Percentiles rank a stretch among this genome's conserved stretches.
Evolutionary conservation across 2,329 filamentous ascomycete genomes (phyloP).

Genomic region (Venturia aucupariae): DNA sequence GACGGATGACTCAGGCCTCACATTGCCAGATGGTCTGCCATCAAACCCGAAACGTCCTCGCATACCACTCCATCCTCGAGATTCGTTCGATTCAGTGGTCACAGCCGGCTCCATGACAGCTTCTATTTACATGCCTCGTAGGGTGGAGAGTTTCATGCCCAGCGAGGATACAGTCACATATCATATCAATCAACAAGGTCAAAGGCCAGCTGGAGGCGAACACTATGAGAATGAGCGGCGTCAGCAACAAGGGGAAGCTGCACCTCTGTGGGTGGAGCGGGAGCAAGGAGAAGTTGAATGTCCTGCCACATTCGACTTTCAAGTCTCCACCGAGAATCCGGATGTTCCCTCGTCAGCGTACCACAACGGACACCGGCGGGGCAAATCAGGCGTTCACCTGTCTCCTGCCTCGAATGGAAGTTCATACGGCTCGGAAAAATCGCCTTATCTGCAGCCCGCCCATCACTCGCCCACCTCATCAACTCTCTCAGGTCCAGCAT

Average conservation of each 20-base stretch:
- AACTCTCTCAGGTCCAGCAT: neutral
- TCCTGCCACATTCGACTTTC: neutral
- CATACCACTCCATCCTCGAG: constrained; percentile 44
- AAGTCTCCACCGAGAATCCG: neutral
- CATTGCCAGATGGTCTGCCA: constrained; percentile 40
- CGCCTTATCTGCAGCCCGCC: neutral
- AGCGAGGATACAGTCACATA: constrained; percentile 70
- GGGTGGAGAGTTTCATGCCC: constrained; percentile 68
- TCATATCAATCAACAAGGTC: constrained; percentile 51
- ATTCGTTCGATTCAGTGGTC: constrained; percentile 58
- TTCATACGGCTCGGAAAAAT: neutral
- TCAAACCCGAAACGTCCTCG: constrained; percentile 38
- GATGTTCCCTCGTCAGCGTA: constrained; percentile 4
- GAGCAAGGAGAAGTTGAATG: neutral
- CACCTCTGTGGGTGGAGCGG: neutral
- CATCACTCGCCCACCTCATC: neutral
- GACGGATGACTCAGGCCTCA: constrained; percentile 56
- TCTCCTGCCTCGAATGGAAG: neutral
- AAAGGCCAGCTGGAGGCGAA: constrained; percentile 34
- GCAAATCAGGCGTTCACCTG: neutral
- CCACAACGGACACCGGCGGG: constrained; percentile 6
- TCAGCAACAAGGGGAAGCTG: neutral
- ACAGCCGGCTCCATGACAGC: constrained; percentile 49
- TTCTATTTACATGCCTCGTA: constrained; percentile 56
- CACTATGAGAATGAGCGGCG: neutral